Evolutionary conservation across 1,284 basidiomycete species (phyloP).

Genomic region (Acaromyces ingoldii): DNA sequence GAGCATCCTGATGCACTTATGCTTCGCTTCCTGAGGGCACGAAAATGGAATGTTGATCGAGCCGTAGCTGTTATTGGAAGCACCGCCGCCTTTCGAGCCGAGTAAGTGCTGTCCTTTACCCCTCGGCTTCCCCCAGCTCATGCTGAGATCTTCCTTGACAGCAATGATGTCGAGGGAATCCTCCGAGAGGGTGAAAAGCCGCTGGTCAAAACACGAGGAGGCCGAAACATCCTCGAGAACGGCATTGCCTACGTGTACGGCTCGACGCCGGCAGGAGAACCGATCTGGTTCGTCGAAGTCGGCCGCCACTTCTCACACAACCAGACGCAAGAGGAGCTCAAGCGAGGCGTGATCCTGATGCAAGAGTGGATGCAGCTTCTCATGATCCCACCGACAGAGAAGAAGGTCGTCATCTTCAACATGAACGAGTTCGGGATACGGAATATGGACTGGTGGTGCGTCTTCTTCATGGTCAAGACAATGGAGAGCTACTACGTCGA

Average conservation of each 20-base stretch:
- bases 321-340: constrained; percentile 43
- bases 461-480: constrained; percentile 48
- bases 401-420: constrained; percentile 46
- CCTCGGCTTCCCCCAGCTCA: not conserved
- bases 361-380: constrained; percentile 33
- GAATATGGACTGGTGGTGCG: constrained; percentile 43
- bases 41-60: constrained; percentile 23
- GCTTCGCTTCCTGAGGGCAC: constrained; percentile 15
- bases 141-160: constrained; percentile 7
- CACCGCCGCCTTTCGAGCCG: constrained; percentile 20
- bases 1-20: constrained; percentile 44
- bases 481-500: constrained; percentile 44
- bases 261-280: constrained; percentile 31
- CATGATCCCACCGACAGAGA: constrained; percentile 43
- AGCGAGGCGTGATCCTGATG: constrained; percentile 32
- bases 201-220: constrained; percentile 30
- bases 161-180: constrained; percentile 30
- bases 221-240: constrained; percentile 38
- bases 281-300: constrained; percentile 44
- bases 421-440: constrained; percentile 44
- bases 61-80: constrained; percentile 39
- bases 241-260: constrained; percentile 39
- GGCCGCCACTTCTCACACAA: constrained; percentile 38
- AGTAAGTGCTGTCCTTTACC: constrained; percentile 10
- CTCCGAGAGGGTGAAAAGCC: constrained; percentile 32